These are phyloP conservation scores for Oryza coarctata DNA, from an alignment of 176 grass and related monocot genomes.

Conservation along the genomic window DNA sequence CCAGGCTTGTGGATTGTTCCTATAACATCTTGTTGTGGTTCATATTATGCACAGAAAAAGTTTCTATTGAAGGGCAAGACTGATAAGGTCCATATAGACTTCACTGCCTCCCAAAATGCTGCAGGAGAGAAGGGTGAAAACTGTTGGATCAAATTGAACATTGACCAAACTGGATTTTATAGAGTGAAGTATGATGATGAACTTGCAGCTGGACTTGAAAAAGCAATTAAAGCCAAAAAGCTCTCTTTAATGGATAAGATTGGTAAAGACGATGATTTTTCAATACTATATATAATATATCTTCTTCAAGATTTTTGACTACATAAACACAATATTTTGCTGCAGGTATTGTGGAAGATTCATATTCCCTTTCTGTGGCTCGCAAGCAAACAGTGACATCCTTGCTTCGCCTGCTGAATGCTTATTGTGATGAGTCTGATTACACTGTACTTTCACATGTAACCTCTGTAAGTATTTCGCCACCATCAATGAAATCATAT, in stretches of 20 bases:
- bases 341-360: conserved; percentile 86
- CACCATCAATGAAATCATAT: conserved; percentile 2
- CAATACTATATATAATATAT: not conserved
- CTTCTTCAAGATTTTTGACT: conserved; percentile 12
- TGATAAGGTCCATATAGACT: conserved; percentile 53
- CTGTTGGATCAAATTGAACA: conserved; percentile 88
- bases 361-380: conserved; percentile 73
- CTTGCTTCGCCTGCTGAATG: conserved; percentile 69
- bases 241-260: conserved; percentile 81
- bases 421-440: conserved; percentile 75
- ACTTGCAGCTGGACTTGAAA: conserved; percentile 69
- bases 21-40: conserved; percentile 73
- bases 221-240: conserved; percentile 64
- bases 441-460: conserved; percentile 83
- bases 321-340: not conserved
- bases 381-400: conserved; percentile 76
- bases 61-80: conserved; percentile 73
- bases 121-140: conserved; percentile 27
- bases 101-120: conserved; percentile 25
- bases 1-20: conserved; percentile 83
- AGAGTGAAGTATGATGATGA: conserved; percentile 92
- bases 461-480: conserved; percentile 67
- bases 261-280: conserved; percentile 42
- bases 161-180: conserved; percentile 86
- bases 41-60: conserved; percentile 71